Evolutionary conservation across 2,329 filamentous ascomycete species (phyloP), one percentile per base, ranked within the genome.

Genomic region (Pseudogymnoascus sp.): DNA sequence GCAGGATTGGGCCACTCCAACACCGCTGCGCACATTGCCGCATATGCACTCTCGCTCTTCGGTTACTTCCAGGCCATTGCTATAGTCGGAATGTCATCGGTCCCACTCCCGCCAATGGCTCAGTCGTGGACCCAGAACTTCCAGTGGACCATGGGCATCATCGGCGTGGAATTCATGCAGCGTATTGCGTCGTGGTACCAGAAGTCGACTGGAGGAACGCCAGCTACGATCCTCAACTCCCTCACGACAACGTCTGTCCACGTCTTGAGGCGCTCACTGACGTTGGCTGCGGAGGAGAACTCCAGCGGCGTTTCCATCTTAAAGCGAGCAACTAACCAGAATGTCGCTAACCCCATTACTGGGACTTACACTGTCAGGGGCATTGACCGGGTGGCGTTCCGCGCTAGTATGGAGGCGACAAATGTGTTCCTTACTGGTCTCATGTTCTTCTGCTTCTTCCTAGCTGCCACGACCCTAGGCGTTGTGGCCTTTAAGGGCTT

Each of bases 101-200:
- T 97, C 12, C 81, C 82, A 52, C 83, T 96, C 61, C 93, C 93
- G 6, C 93, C 93, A 0, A 90, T 96, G 65, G 93, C 96, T 61
- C 83, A 90, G 71, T 84, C 93, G 0, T 97, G 93, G 93, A 96
- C 93, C 1, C 93, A 97, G 77, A 93, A 97, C 77, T 97, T 97
- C 78, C 90, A 96, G 73, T 97, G 93, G 93, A 95, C 89, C 71
- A 95, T 97, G 91, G 93, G 93, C 69, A 92, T 97, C 70, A 96
- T 97, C 70, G 84, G 85, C 60, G 82, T 97, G 41, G 81, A 80
- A n/a, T 97, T 96, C 75, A 83, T 97, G 78, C 91, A 97, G 78
- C 81, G 81, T 58, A 89, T 96, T 71, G 90, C 91, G 65, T 96
- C 92, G 38, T 97, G 93, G 93, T 97, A 97, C 74, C 93, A 96